Base-by-base conservation (phyloP, 164 flowering plant genomes). In the Macadamia tetraphylla region DNA sequence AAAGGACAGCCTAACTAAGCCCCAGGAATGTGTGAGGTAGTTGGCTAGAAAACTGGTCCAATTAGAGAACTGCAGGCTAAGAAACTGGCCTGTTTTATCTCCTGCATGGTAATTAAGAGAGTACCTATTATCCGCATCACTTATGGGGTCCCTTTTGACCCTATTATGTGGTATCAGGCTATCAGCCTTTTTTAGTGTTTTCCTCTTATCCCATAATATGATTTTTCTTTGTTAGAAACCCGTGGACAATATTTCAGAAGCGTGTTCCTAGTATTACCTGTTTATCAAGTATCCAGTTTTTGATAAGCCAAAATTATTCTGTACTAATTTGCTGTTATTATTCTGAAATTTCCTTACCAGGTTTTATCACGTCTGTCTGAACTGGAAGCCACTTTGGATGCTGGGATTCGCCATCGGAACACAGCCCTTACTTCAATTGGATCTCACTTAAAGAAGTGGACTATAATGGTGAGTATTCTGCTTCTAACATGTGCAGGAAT, bases 321-420 rank as follows among this genome's bases (percentile, higher is more conserved):
- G 2, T 17, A 53, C 3, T 53, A 17, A 10, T 53, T 14, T 53
- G 6, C 15, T 3, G 3, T 53, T 12, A 11, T 53, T 17, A 53
- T 14, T 53, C 57, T 53, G 57, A 32, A 15, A 58, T 65, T 64
- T 70, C 53, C 7, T 31, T 69, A 77, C 52, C 79, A 95, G 99
- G 98, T 95, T 72, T 53, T 81, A 44, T 83, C 98, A 11, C 91
- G 92, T 49, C 88, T 92, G 32, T 82, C 93, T 65, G 99, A 95
- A 61, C 74, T 95, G 71, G 98, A 89, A 77, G 76, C 89, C 67
- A 95, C 99, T 56, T 72, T 95, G 73, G 98, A 91, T 82, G 94
- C 94, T 73, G 98, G 99, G 58, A 83, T 79, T 29, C 90, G 84
- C 46, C 98, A 95, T 73, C 82, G 94, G 57, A 86, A 89, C 67